Conservation (phyloP, 2,329 filamentous ascomycete genomes). For the Ceratocystis diversiconidia region DNA sequence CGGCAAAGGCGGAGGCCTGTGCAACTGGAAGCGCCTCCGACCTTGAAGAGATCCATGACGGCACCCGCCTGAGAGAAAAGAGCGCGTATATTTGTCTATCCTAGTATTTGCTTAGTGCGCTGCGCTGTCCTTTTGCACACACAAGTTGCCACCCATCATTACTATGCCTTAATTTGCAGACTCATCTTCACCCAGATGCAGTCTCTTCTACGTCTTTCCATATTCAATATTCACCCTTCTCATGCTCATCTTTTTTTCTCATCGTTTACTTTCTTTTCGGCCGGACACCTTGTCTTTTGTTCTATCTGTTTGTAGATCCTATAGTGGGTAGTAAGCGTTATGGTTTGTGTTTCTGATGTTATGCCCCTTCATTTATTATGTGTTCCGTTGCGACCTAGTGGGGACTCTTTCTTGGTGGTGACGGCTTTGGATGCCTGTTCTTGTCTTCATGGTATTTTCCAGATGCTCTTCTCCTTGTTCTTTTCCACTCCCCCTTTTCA, state of each 20-base stretch:
- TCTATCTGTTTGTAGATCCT: neutral
- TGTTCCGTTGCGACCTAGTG: neutral
- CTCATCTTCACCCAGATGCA: neutral
- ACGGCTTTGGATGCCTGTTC: neutral
- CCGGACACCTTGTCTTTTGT: too few relatives aligned
- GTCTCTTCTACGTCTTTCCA: neutral
- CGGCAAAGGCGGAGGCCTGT: neutral
- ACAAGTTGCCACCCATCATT: neutral
- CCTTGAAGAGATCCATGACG: neutral
- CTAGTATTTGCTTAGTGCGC: neutral
- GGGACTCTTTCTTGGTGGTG: neutral
- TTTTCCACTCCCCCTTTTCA: neutral
- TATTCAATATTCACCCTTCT: neutral
- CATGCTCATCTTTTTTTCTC: neutral
- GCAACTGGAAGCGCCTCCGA: neutral
- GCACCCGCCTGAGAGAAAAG: neutral
- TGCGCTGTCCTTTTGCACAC: neutral
- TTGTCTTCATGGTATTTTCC: neutral
- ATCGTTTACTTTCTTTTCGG: neutral
- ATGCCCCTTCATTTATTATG: neutral
- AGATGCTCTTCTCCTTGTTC: neutral
- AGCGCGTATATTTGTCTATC: neutral
- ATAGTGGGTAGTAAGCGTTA: neutral
- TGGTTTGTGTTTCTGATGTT: neutral
- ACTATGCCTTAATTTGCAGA: neutral